Evolutionary conservation across 805 yeast species (phyloP).

Genomic region (Barnettozyma siamensis): DNA sequence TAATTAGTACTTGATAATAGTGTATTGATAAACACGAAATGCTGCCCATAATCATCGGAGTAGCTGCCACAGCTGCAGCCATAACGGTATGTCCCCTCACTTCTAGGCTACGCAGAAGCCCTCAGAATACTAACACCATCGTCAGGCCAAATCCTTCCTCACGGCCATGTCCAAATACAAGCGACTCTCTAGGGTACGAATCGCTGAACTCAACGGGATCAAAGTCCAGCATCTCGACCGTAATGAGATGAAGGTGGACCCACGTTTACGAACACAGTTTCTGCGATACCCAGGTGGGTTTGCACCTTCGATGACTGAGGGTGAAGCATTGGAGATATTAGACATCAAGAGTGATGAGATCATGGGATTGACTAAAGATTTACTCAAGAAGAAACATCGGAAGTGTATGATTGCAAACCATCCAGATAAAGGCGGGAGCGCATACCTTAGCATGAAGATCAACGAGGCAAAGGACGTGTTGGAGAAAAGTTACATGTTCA

Average conservation of each 20-base stretch:
- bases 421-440: constrained; percentile 87
- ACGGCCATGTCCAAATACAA: constrained; percentile 28
- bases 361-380: constrained; percentile 37
- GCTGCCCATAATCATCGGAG: constrained; percentile 46
- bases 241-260: constrained; percentile 12
- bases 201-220: constrained; percentile 37
- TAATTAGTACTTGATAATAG: too few relatives aligned
- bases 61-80: constrained; percentile 50
- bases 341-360: constrained; percentile 55
- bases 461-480: constrained; percentile 80
- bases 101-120: too few relatives aligned
- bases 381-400: constrained; percentile 68
- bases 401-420: constrained; percentile 75
- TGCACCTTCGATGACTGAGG: constrained; percentile 56
- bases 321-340: constrained; percentile 63
- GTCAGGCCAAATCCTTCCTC: constrained; percentile 33
- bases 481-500: constrained; percentile 52
- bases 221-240: constrained; percentile 12
- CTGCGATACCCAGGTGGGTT: constrained; percentile 55
- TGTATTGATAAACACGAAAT: too few relatives aligned
- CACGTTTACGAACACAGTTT: constrained; percentile 25
- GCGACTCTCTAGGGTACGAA: constrained; percentile 30
- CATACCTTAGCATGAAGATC: constrained; percentile 75
- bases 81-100: constrained; percentile 32
- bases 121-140: too few relatives aligned